phyloP scores from a whole-genome alignment of 805 yeast genomes.

The Metschnikowia gruessii region DNA sequence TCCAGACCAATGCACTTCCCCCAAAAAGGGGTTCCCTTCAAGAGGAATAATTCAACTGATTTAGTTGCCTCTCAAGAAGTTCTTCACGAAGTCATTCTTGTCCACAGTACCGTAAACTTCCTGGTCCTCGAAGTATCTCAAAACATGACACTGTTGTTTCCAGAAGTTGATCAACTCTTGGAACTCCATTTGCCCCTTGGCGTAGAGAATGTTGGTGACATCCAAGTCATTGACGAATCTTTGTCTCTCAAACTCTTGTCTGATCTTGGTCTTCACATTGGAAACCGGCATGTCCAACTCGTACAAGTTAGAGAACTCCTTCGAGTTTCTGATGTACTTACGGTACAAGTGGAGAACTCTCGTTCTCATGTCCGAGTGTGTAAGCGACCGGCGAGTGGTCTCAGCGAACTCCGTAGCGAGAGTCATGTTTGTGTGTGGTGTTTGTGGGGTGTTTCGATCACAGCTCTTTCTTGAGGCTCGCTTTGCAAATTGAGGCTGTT shows the following conservation, averaged over 20 bases:
- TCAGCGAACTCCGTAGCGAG: slow-evolving; percentile 82
- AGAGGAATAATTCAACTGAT: background rate
- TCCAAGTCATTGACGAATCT: slow-evolving; percentile 67
- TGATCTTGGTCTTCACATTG: slow-evolving; percentile 72
- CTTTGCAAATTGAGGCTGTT: slow-evolving; percentile 15
- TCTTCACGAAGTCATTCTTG: slow-evolving; percentile 63
- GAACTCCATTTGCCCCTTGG: slow-evolving; percentile 88
- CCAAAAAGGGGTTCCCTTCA: background rate
- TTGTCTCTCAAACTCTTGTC: slow-evolving; percentile 88
- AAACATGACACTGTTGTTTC: slow-evolving; percentile 84
- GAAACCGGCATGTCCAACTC: slow-evolving; percentile 77
- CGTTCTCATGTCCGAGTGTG: slow-evolving; percentile 56
- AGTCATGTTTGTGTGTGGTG: slow-evolving; percentile 39
- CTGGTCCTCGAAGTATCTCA: slow-evolving; percentile 75
- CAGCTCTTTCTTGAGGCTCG: background rate
- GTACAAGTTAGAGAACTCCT: slow-evolving; percentile 58
- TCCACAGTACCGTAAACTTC: slow-evolving; percentile 52
- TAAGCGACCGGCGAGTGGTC: slow-evolving; percentile 64
- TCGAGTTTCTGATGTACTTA: slow-evolving; percentile 61
- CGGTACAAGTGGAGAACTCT: slow-evolving; percentile 73
- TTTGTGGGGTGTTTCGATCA: background rate
- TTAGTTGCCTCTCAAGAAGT: slow-evolving; percentile 64
- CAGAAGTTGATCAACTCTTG: slow-evolving; percentile 86
- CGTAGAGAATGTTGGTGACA: slow-evolving; percentile 63
- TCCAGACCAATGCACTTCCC: slow-evolving; percentile 4